Evolutionary conservation across 257 asterid species (phyloP).

Genomic region (Fraxinus excelsior): DNA sequence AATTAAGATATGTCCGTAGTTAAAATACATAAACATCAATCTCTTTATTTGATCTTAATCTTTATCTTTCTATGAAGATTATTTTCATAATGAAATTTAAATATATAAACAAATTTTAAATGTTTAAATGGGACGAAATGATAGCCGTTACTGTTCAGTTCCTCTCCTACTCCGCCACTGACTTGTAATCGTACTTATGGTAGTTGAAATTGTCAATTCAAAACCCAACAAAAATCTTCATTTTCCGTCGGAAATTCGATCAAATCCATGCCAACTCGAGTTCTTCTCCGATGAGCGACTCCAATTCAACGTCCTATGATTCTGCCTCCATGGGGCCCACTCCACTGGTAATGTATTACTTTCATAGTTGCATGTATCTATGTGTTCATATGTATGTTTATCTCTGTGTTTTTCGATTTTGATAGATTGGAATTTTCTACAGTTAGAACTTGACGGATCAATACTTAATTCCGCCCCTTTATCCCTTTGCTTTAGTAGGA

Average conservation of each 20-base stretch:
- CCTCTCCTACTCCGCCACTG: slow-evolving; percentile 4
- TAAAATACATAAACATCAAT: no score
- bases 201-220: slow-evolving; percentile 8
- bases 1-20: no score
- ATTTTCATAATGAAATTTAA: no score
- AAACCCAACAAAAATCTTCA: slow-evolving; percentile 5
- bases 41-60: no score
- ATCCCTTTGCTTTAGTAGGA: no score
- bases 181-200: background rate
- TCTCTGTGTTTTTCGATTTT: background rate
- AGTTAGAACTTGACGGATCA: background rate
- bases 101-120: no score
- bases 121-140: background rate
- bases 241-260: slow-evolving; percentile 6
- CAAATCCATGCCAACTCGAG: background rate
- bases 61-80: no score
- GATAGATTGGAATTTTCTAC: slow-evolving; percentile 7
- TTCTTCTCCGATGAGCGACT: slow-evolving; percentile 41
- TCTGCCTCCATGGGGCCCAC: slow-evolving; percentile 56
- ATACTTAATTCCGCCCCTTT: background rate
- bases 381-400: background rate
- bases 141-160: slow-evolving; percentile 34
- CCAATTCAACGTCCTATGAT: slow-evolving; percentile 47
- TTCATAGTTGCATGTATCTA: background rate
- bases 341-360: slow-evolving; percentile 34